phyloP scores from a whole-genome alignment of 805 yeast species.

The Nakazawaea pomicola region DNA sequence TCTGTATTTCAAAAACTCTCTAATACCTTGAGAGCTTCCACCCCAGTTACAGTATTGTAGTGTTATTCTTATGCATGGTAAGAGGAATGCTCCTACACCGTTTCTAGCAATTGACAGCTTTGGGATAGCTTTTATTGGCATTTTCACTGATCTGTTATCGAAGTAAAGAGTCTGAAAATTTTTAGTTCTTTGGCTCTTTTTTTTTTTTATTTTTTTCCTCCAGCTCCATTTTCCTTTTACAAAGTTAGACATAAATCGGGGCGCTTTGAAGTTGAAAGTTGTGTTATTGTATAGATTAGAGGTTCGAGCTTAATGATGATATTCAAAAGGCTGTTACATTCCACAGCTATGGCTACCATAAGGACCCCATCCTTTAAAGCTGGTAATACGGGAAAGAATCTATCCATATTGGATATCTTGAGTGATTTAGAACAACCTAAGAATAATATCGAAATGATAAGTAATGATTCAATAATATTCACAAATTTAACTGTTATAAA shows the following conservation, averaged over 20 bases:
- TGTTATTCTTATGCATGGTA: conserved; percentile 70
- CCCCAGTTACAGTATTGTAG: conserved; percentile 93
- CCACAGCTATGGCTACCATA: background rate
- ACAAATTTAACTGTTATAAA: conserved; percentile 45
- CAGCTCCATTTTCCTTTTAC: background rate
- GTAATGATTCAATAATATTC: conserved; percentile 54
- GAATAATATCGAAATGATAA: conserved; percentile 47
- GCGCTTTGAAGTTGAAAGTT: no score
- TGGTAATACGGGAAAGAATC: conserved; percentile 29
- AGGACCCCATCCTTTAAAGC: conserved; percentile 23
- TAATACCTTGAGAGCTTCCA: conserved; percentile 84
- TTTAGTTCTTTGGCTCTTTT: background rate
- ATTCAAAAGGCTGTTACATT: conserved; percentile 7
- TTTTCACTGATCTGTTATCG: conserved; percentile 12
- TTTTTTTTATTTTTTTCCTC: background rate
- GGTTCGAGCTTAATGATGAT: background rate
- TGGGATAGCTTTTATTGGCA: conserved; percentile 58
- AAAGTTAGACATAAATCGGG: conserved; percentile 3
- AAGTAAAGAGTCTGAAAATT: background rate
- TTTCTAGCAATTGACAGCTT: conserved; percentile 61
- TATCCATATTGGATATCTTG: conserved; percentile 41
- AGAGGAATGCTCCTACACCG: conserved; percentile 70
- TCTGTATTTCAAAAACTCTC: conserved; percentile 53
- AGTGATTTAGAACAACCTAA: conserved; percentile 37
- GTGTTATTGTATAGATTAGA: background rate